A percentile compares a stretch with the other conserved stretches of the same genome.
phyloP scores from a whole-genome alignment of 2,329 filamentous ascomycete genomes.

The Neofusicoccum kwambonambiense region DNA sequence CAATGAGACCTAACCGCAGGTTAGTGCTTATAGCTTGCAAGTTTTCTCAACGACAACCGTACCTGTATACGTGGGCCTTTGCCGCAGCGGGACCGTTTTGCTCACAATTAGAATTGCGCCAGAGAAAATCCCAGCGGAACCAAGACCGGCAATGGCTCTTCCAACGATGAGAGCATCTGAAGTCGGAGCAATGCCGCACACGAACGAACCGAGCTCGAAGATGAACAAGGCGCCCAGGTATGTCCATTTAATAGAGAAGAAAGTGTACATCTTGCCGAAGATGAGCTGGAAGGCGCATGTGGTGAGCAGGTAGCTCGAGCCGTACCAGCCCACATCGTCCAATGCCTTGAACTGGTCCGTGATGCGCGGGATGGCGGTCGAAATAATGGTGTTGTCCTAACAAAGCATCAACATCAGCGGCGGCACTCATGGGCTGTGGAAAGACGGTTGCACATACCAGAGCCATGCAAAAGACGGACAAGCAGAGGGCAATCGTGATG shows the following conservation, averaged over 20 bases:
- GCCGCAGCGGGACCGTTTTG: slow-evolving; percentile 44
- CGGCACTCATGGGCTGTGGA: not conserved
- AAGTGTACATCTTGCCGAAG: slow-evolving; percentile 47
- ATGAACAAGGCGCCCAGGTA: slow-evolving; percentile 46
- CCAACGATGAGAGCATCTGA: slow-evolving; percentile 52
- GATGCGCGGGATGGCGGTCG: slow-evolving; percentile 32
- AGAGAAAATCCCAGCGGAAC: slow-evolving; percentile 50
- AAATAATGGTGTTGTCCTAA: slow-evolving; percentile 27
- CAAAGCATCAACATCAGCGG: not conserved
- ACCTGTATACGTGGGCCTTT: slow-evolving; percentile 45
- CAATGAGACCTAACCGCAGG: slow-evolving; percentile 39
- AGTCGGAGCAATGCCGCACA: slow-evolving; percentile 52
- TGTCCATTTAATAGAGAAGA: slow-evolving; percentile 48
- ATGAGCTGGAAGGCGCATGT: slow-evolving; percentile 41
- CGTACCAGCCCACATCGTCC: slow-evolving; percentile 28
- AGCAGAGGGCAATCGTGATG: slow-evolving; percentile 29
- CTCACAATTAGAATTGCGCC: slow-evolving; percentile 50
- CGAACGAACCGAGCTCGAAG: slow-evolving; percentile 53
- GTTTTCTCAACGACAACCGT: not conserved
- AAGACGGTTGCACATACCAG: slow-evolving; percentile 19
- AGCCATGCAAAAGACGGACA: slow-evolving; percentile 31
- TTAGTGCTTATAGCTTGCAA: slow-evolving; percentile 34
- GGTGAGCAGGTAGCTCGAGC: slow-evolving; percentile 42
- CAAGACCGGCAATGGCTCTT: slow-evolving; percentile 51
- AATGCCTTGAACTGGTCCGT: slow-evolving; percentile 28